Evolutionary conservation across 768 basidiomycete species (phyloP), one percentile per base, ranked within the genome.

Genomic region (Harrya chromipes): DNA sequence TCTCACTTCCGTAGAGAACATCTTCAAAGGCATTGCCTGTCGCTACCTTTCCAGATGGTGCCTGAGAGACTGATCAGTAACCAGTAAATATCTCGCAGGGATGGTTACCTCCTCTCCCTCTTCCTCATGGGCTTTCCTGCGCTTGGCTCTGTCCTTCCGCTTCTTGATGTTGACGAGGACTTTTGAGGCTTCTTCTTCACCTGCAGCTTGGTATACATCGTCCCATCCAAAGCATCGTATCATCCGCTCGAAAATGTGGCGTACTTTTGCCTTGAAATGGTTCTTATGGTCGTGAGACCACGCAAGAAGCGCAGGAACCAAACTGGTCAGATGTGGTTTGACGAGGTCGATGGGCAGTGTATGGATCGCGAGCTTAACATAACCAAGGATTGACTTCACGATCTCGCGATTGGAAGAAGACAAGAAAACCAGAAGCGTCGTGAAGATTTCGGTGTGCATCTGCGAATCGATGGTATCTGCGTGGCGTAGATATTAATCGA

Each of bases 281-380:
- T 98, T 98, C 67, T 95, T 95, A 71, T 98, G 95, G 63, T 97
- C 94, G 63, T 97, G 93, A 6, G 92, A 91, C 93, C 97, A 95
- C 40, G 76, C 77, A 29, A 98, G 74, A 12, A 99, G 77, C 0
- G 85, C 87, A 1, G 92, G 90, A 0, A 98, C 90, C 20, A 98
- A 76, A 20, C 75, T 75, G 21, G 77, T 74, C 9, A 99, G 75
- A 57, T 94, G 84, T 0, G 87, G 88, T n/a, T 78, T 79, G 39
- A 97, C 72, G 51, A 90, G 68, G 4, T 85, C 79, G 0, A 74
- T 57, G 0, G 93, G 78, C 21, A 97, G 77, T 0, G 91, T 86
- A 61, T 97, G 94, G 53, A 94, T 84, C 8, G 85, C 83, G 36
- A 99, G 86, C 66, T 98, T 98, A 70, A 95, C 74, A 66, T 92